Evolutionary conservation across 345 rosid genomes (phyloP), one percentile per base, ranked within the genome.

Genomic region (Punica granatum): DNA sequence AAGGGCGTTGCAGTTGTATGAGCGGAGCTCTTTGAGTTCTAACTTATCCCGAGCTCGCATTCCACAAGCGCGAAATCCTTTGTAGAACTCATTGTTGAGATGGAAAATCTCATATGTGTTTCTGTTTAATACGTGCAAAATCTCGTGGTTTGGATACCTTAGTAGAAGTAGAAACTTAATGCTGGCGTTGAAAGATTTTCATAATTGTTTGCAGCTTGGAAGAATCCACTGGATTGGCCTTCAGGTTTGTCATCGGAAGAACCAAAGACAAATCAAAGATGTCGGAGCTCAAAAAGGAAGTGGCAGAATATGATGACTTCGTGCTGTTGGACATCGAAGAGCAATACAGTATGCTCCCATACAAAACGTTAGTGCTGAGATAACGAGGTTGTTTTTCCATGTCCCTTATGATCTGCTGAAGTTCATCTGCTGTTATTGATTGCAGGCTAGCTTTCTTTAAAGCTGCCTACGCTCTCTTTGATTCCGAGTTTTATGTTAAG

Each of bases 271-370:
- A 76, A 12, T 67, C 79, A 7, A 88, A 86, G 80, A 90, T 87
- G 90, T 70, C 72, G n/a, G 89, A 78, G 79, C 92, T 93, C 41
- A 83, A 73, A 72, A 83, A 74, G 70, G 98, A 93, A 78, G 74
- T 90, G 73, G 88, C 80, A 39, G 84, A 81, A 77, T 93, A 83
- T 73, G 97, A 89, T 73, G 98, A 93, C 74, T 87, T 93, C 79
- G 51, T 93, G 79, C 71, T 93, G 53, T 82, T 93, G 28, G 98
- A 93, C 78, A 86, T 83, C 4, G 90, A 89, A 84, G 96, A 93
- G 92, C 89, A 90, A 89, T 93, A 93, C 68, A 93, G 98, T 84
- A 83, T 86, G 86, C 98, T 93, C 39, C 97, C 98, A 1, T 83
- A 90, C 87, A 93, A 93, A 93, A 93, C 97, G 98, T 93, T 75